Conservation (phyloP, 1,284 basidiomycete species). For the Puccinia sorghi region DNA sequence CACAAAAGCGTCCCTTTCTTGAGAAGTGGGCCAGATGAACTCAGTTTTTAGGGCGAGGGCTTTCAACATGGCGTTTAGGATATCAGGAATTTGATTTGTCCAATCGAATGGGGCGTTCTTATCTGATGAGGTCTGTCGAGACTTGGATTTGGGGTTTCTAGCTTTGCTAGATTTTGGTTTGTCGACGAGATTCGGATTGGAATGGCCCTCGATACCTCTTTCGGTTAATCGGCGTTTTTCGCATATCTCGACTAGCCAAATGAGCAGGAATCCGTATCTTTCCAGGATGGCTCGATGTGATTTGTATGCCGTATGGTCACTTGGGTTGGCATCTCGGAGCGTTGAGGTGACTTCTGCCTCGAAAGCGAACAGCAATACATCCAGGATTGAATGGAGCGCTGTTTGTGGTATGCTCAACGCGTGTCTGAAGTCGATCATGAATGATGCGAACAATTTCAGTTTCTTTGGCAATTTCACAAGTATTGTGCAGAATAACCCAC, state of each 20-base stretch:
- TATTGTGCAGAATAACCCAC: slow-evolving; percentile 17
- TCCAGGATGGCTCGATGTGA: slow-evolving; percentile 75
- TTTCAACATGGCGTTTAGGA: slow-evolving; percentile 70
- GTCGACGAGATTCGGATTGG: background rate
- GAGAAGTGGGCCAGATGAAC: slow-evolving; percentile 81
- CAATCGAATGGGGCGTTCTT: slow-evolving; percentile 61
- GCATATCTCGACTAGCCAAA: slow-evolving; percentile 77
- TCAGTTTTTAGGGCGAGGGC: slow-evolving; percentile 73
- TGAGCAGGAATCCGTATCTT: slow-evolving; percentile 80
- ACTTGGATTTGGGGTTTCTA: slow-evolving; percentile 21
- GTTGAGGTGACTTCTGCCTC: slow-evolving; percentile 70
- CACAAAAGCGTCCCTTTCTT: slow-evolving; percentile 79
- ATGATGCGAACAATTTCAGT: background rate
- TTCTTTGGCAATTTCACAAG: background rate
- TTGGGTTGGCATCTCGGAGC: slow-evolving; percentile 66
- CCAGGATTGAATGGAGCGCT: slow-evolving; percentile 51
- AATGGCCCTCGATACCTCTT: background rate
- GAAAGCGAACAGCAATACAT: slow-evolving; percentile 57
- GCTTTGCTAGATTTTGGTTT: slow-evolving; percentile 25
- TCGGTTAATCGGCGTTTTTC: slow-evolving; percentile 63
- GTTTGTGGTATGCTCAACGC: slow-evolving; percentile 47
- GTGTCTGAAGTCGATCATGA: slow-evolving; percentile 33
- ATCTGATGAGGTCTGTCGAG: background rate
- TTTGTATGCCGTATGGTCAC: slow-evolving; percentile 70
- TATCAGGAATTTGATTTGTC: slow-evolving; percentile 72